Evolutionary conservation across 192 early-diverging fungal genomes (phyloP).

Genomic region (Linnemannia exigua): DNA sequence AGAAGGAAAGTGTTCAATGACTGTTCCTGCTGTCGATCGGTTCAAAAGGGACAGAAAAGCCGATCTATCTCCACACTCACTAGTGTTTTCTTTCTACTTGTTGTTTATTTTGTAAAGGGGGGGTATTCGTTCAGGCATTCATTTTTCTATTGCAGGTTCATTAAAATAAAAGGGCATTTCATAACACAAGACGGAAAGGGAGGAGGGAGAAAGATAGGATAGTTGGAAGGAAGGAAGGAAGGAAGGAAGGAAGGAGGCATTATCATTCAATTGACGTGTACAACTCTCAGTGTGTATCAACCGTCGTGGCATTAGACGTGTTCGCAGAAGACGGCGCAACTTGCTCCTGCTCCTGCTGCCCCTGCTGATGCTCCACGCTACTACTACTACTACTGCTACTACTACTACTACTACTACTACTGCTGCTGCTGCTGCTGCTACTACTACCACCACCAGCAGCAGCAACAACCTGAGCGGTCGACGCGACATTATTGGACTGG

Average conservation of each 20-base stretch:
- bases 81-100: neutral
- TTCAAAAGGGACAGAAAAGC: neutral
- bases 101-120: neutral
- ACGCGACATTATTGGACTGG: conserved; percentile 47
- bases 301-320: neutral
- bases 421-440: neutral
- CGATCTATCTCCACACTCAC: neutral
- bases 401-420: conserved; percentile 4
- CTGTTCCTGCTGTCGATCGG: neutral
- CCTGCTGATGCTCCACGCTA: neutral
- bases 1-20: neutral
- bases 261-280: neutral
- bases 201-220: neutral
- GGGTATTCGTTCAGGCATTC: neutral
- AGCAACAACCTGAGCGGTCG: conserved; percentile 1
- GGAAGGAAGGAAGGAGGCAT: neutral
- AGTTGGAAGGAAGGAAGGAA: neutral
- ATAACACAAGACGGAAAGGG: neutral
- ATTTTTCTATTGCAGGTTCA: neutral
- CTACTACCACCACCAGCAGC: neutral
- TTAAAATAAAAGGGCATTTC: conserved; percentile 3
- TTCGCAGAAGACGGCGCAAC: neutral
- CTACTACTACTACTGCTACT: neutral
- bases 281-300: neutral
- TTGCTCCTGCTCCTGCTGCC: neutral